Conservation (phyloP, 2,329 filamentous ascomycete species). For the Chrysosphaeria jannelii region DNA sequence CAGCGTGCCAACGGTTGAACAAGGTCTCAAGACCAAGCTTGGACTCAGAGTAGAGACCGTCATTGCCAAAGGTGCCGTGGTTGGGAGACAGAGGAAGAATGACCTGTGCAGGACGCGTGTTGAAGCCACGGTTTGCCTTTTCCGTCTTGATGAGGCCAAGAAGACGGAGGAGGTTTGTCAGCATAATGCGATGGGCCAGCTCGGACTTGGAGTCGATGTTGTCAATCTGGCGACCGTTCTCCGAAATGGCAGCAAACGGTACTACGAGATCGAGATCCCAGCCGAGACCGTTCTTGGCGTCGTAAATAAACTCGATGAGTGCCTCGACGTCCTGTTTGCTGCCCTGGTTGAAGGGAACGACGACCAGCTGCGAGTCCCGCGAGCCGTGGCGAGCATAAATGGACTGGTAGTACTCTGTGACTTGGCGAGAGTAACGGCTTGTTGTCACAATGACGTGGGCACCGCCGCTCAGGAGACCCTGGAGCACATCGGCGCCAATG, state of each 20-base stretch:
- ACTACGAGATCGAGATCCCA: constrained; percentile 96
- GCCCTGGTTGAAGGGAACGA: constrained; percentile 96
- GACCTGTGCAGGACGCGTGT: constrained; percentile 88
- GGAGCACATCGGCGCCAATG: constrained; percentile 86
- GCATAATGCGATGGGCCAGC: constrained; percentile 93
- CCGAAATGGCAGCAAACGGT: constrained; percentile 89
- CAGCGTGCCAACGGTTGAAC: constrained; percentile 95
- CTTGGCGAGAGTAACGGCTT: constrained; percentile 81
- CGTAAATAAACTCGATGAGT: constrained; percentile 85
- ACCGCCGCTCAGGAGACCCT: constrained; percentile 85
- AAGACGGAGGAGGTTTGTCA: constrained; percentile 83
- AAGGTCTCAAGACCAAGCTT: constrained; percentile 91
- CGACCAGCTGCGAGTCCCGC: constrained; percentile 82
- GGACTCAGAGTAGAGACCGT: constrained; percentile 84
- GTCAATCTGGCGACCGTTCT: constrained; percentile 93
- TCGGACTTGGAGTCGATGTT: constrained; percentile 92
- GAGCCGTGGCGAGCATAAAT: constrained; percentile 93
- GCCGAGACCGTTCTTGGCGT: constrained; percentile 79
- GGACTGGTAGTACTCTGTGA: constrained; percentile 96
- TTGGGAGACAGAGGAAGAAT: constrained; percentile 90
- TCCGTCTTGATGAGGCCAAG: constrained; percentile 74
- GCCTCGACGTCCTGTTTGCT: constrained; percentile 96
- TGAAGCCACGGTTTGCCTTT: constrained; percentile 64
- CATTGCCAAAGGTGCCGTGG: constrained; percentile 92
- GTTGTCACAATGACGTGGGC: constrained; percentile 94